These are phyloP conservation scores for Trichosporon coremiiforme DNA, from an alignment of 1,284 basidiomycete genomes.

Conservation along the genomic window DNA sequence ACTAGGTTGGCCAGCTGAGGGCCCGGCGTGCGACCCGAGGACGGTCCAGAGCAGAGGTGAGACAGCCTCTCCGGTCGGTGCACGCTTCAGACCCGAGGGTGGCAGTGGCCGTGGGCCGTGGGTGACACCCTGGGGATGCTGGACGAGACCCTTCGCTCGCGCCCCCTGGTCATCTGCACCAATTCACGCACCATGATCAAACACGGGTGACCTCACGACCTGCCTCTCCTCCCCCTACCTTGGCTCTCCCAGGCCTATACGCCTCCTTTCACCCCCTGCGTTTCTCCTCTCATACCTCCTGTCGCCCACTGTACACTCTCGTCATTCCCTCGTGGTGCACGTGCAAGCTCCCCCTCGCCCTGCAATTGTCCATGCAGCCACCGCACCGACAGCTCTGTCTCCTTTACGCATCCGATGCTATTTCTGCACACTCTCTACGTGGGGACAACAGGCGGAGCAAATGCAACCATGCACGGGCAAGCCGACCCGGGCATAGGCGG, in stretches of 20 bases:
- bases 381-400: not conserved
- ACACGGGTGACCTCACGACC: not conserved
- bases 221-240: not conserved
- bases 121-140: not conserved
- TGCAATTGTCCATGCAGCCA: slow-evolving; percentile 7
- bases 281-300: not conserved
- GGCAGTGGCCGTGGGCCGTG: not conserved
- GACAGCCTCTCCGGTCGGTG: not conserved
- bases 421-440: not conserved
- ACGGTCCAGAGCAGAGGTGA: not conserved
- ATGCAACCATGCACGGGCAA: not conserved
- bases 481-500: too few relatives aligned
- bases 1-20: not conserved
- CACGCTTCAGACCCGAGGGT: not conserved
- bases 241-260: too few relatives aligned
- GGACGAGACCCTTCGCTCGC: too few relatives aligned
- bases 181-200: slow-evolving; percentile 7
- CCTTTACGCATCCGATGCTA: slow-evolving; percentile 3
- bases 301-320: not conserved
- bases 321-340: slow-evolving; percentile 2
- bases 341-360: not conserved
- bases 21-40: not conserved
- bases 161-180: not conserved
- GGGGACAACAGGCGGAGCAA: too few relatives aligned
- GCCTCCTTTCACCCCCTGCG: not conserved